Evolutionary conservation across 177 flowering plant genomes (phyloP).

Genomic region (Vitis hybrid): DNA sequence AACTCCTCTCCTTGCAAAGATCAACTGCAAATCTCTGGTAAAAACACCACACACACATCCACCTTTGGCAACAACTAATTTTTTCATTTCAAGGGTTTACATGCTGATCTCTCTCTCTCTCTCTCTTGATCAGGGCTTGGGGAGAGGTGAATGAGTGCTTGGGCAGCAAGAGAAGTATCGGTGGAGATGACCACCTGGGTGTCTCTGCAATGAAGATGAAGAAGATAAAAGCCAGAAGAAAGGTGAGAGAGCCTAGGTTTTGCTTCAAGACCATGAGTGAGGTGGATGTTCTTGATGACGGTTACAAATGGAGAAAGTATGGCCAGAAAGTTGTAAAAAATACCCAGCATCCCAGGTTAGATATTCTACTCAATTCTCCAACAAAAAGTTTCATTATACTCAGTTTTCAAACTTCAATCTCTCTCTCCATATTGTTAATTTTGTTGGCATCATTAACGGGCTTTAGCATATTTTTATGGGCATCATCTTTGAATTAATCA

Average conservation of each 20-base stretch:
- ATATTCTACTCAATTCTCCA: neutral
- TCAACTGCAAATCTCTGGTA: constrained; percentile 50
- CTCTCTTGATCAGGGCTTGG: constrained; percentile 43
- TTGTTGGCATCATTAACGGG: constrained; percentile 8
- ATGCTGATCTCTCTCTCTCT: neutral
- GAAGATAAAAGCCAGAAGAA: constrained; percentile 62
- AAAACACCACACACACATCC: constrained; percentile 1
- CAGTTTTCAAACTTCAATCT: neutral
- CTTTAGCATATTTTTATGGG: constrained; percentile 16
- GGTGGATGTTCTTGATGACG: constrained; percentile 74
- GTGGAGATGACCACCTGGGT: constrained; percentile 32
- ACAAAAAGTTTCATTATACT: neutral
- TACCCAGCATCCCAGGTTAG: constrained; percentile 76
- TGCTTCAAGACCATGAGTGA: constrained; percentile 83
- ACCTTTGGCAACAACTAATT: too few species aligned
- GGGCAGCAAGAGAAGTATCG: constrained; percentile 25
- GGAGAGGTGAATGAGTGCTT: constrained; percentile 36
- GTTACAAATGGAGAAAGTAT: constrained; percentile 82
- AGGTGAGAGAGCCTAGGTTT: constrained; percentile 77
- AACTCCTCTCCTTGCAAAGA: constrained; percentile 46
- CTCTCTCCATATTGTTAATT: too few species aligned
- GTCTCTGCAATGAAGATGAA: constrained; percentile 61
- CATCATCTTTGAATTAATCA: neutral
- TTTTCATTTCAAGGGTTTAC: constrained; percentile 5
- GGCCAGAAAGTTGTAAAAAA: constrained; percentile 81